phyloP scores from a whole-genome alignment of 2,329 filamentous ascomycete genomes.

The Basipetospora chlamydospora region DNA sequence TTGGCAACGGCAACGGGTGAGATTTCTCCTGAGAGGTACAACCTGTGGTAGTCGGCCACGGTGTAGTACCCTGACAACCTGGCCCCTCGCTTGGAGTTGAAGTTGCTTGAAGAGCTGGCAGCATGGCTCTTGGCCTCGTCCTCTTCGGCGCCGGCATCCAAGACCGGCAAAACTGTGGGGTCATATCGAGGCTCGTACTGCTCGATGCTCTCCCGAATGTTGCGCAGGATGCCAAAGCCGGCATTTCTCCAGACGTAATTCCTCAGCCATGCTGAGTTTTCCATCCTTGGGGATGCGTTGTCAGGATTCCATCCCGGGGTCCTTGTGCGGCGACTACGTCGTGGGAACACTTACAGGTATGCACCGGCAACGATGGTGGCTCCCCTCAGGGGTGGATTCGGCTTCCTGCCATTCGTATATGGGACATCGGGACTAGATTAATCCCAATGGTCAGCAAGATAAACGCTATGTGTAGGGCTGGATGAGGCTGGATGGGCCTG shows the following conservation, averaged over 20 bases:
- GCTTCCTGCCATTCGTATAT: conserved; percentile 29
- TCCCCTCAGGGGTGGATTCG: conserved; percentile 40
- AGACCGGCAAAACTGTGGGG: conserved; percentile 27
- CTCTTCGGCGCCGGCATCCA: conserved; percentile 23
- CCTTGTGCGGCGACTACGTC: too few species aligned
- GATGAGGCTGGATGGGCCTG: too few species aligned
- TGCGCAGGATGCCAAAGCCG: conserved; percentile 43
- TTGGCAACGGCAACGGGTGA: conserved; percentile 30
- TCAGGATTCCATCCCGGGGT: too few species aligned
- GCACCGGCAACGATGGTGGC: conserved; percentile 16
- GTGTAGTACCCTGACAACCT: conserved; percentile 16
- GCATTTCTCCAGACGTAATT: conserved; percentile 47
- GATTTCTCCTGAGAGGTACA: conserved; percentile 28
- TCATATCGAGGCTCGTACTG: conserved; percentile 33
- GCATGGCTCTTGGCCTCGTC: conserved; percentile 2
- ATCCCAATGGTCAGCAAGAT: not conserved
- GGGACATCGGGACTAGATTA: conserved; percentile 20
- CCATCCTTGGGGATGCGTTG: too few species aligned
- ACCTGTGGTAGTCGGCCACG: conserved; percentile 27
- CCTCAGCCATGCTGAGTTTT: conserved; percentile 38
- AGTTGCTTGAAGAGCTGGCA: not conserved
- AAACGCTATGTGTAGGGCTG: too few species aligned
- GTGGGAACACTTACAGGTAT: conserved; percentile 2
- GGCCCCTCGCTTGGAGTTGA: not conserved
- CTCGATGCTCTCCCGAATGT: conserved; percentile 35